Base-by-base conservation (phyloP, 805 yeast genomes). In the Hanseniaspora taiwanica region DNA sequence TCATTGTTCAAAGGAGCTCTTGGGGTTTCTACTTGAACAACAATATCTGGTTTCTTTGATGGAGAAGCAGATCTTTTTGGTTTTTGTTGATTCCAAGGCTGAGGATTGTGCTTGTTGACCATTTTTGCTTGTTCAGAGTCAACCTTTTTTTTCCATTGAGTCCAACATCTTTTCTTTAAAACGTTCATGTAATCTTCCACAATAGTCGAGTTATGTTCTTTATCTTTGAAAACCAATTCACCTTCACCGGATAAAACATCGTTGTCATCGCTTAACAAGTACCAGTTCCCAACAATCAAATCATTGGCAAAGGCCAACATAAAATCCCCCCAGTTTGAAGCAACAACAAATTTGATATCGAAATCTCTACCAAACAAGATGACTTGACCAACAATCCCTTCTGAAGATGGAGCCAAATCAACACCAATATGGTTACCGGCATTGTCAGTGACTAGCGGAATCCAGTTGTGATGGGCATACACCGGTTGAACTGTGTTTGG, bases 301-400 rank as follows among this genome's bases (percentile, higher is more conserved):
- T 89, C 96, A 48, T 85, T 84, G 21, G 87, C 94, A 56, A 86
- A 78, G 39, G 72, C 70, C 40, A 86, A 65, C 40, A 89, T 62
- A 58, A 91, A 91, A 52, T 82, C 91, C 14, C 94, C 94, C 79
- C 94, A 89, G 42, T 80, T 81, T 38, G 76, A 74, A 16, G 96
- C 93, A 41, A 91, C 66, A 29, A 82, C 87, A 59, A 73, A 85
- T 57, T 89, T 89, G 29, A 81, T 75, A 63, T 89, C 97, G 55
- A 78, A 89, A 48, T 89, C 97, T 54, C 96, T 77, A 31, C 98
- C 98, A 59, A 83, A 89, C 40, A 87, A 55, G 46, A 89, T 89
- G 16, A 91, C 80, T 63, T 89, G 98, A 29, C 97, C 98, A 72
- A 81, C 76, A 43, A 66, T 69, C 35, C 96, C 95, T 21, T 63